Percentiles rank a stretch among this genome's conserved stretches.
Conservation (phyloP, 257 asterid species). For the Ajuga chamaepitys region DNA sequence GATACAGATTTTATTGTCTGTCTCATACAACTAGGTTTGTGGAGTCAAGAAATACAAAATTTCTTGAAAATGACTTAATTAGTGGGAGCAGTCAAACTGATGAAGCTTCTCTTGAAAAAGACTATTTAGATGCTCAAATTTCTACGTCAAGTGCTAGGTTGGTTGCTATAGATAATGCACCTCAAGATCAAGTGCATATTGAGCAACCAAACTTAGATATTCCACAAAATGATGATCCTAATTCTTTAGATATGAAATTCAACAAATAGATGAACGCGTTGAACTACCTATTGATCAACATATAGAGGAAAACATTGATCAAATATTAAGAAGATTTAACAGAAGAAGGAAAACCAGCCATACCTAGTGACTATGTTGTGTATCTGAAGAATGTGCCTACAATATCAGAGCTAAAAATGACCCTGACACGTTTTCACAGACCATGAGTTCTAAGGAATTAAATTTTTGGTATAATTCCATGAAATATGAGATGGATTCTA, state of each 20-base stretch:
- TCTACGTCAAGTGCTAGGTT: not conserved
- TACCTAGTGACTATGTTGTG: not conserved
- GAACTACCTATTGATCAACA: not conserved
- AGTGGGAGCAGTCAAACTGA: no score
- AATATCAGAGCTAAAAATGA: conserved; percentile 4
- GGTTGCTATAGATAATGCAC: not conserved
- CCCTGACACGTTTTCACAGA: not conserved
- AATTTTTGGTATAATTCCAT: not conserved
- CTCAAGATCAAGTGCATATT: not conserved
- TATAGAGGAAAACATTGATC: not conserved
- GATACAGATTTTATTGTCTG: no score
- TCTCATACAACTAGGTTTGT: no score
- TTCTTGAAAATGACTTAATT: no score
- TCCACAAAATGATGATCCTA: no score
- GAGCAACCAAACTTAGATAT: not conserved
- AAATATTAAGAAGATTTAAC: not conserved
- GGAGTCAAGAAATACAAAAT: no score
- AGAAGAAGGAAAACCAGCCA: not conserved
- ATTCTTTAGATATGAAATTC: not conserved
- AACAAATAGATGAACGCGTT: not conserved
- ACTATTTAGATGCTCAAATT: no score
- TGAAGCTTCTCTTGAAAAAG: no score
- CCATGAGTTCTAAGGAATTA: not conserved
- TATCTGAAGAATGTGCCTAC: not conserved
- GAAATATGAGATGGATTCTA: not conserved